phyloP scores from a whole-genome alignment of 1,284 basidiomycete genomes.

The Sanghuangporus sanghuang region DNA sequence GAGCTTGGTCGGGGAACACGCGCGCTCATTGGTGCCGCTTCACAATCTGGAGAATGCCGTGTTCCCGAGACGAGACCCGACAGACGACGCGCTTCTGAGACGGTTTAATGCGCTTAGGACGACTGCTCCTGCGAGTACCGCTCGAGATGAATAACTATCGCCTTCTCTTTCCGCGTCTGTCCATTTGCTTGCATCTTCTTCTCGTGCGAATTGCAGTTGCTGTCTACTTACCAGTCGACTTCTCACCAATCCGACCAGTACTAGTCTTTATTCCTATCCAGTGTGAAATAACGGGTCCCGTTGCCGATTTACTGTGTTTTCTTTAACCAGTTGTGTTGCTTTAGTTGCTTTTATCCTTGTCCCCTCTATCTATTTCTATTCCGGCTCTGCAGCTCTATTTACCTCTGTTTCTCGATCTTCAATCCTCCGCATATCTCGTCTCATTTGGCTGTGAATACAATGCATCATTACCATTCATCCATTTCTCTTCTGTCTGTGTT shows the following conservation, averaged over 20 bases:
- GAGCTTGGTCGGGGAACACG: background rate
- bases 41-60: slow-evolving; percentile 10
- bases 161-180: background rate
- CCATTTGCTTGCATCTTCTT: background rate
- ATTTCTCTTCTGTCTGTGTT: too few relatives aligned
- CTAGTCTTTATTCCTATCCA: too few relatives aligned
- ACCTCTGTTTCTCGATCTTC: background rate
- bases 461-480: too few relatives aligned
- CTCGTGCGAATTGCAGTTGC: background rate
- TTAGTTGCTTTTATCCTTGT: too few relatives aligned
- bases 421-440: background rate
- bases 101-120: slow-evolving; percentile 10
- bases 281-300: too few relatives aligned
- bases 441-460: too few relatives aligned
- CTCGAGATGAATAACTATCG: background rate
- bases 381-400: background rate
- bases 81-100: slow-evolving; percentile 13
- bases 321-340: too few relatives aligned
- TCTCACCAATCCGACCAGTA: background rate
- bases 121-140: background rate
- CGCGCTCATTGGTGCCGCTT: slow-evolving; percentile 14
- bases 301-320: too few relatives aligned
- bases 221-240: background rate
- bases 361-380: background rate
- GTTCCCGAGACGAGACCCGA: slow-evolving; percentile 14